A percentile compares a stretch with the other conserved stretches of the same genome.
phyloP scores from a whole-genome alignment of 306 rosid genomes.

The Inga oerstediana region DNA sequence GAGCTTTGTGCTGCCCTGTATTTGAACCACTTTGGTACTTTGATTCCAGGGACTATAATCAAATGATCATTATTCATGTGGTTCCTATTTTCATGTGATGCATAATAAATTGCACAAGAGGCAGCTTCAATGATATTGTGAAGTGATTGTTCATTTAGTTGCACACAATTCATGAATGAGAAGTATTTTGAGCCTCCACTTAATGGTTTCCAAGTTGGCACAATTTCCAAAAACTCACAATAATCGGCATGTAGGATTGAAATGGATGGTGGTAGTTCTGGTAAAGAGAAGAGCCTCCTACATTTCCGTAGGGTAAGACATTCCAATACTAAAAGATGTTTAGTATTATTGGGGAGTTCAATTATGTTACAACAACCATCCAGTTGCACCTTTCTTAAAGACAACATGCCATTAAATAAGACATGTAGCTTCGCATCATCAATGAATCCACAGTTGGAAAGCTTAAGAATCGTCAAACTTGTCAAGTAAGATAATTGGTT shows the following conservation, averaged over 20 bases:
- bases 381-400: background rate
- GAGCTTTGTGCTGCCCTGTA: no score
- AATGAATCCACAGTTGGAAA: background rate
- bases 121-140: background rate
- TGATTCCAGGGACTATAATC: no score
- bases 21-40: no score
- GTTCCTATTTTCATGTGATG: no score
- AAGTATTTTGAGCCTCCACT: accelerated
- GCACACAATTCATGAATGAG: background rate
- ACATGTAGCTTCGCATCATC: background rate
- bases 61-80: accelerated
- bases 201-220: background rate
- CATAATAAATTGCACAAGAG: no score
- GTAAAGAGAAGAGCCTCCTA: constrained; percentile 7
- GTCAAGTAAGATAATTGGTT: background rate
- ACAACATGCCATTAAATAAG: background rate
- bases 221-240: no score
- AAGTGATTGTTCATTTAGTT: background rate
- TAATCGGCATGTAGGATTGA: no score
- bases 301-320: accelerated
- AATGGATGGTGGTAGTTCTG: constrained; percentile 1
- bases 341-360: constrained; percentile 15
- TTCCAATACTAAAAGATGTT: background rate
- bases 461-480: background rate
- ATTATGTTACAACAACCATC: background rate